Evolutionary conservation across 1,284 basidiomycete species (phyloP).

Genomic region (Wallemia mellicola): DNA sequence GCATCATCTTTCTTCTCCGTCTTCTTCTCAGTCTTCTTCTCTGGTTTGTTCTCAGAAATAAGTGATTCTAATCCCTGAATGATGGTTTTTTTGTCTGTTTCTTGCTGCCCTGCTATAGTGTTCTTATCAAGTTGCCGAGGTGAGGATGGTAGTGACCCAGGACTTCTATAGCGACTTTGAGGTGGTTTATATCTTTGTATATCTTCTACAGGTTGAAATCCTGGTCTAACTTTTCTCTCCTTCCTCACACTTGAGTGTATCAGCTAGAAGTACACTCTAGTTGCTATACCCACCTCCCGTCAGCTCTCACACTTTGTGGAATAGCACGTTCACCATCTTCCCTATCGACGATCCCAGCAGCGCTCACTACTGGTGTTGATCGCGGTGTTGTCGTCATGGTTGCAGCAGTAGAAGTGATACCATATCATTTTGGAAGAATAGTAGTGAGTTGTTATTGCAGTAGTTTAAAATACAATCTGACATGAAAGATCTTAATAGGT

Average conservation of each 20-base stretch:
- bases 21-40: no score
- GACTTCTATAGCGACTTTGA: neutral
- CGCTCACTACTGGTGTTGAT: neutral
- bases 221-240: neutral
- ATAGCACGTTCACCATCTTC: neutral
- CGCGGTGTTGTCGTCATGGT: no score
- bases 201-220: neutral
- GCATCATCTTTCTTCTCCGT: neutral
- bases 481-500: no score
- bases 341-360: neutral
- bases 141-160: neutral
- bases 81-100: neutral
- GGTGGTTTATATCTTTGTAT: neutral
- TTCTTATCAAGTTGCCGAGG: neutral
- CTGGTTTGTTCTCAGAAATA: no score
- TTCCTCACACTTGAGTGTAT: neutral
- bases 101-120: no score
- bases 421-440: no score
- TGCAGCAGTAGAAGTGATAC: no score
- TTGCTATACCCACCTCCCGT: neutral
- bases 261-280: no score
- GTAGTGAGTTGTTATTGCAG: no score
- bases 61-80: no score
- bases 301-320: neutral
- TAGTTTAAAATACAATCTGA: no score